Evolutionary conservation across 306 rosid genomes (phyloP).

Genomic region (Quillaja saponaria): DNA sequence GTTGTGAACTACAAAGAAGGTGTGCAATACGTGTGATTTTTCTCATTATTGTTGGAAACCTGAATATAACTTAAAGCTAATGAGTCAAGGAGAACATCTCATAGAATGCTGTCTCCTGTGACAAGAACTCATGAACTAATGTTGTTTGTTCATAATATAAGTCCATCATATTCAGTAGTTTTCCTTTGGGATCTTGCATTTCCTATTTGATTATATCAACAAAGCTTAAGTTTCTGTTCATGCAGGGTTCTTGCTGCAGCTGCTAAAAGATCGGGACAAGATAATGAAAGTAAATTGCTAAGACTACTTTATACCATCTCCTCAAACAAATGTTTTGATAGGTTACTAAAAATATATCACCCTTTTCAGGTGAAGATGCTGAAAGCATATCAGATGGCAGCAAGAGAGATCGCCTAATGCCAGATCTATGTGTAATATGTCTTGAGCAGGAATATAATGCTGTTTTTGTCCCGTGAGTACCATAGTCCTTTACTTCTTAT

Average conservation of each 20-base stretch:
- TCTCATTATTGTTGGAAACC: conserved; percentile 32
- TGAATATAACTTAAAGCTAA: conserved; percentile 8
- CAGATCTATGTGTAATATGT: conserved; percentile 94
- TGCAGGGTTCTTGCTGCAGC: conserved; percentile 98
- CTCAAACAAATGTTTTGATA: conserved; percentile 20
- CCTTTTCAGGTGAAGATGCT: conserved; percentile 59
- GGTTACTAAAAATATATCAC: conserved; percentile 18
- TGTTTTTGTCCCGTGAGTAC: conserved; percentile 94
- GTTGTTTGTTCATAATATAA: conserved; percentile 16
- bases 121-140: conserved; percentile 11
- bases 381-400: conserved; percentile 53
- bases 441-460: conserved; percentile 92
- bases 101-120: conserved; percentile 12
- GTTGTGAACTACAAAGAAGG: conserved; percentile 73
- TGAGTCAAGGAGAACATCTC: conserved; percentile 8
- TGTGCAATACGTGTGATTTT: conserved; percentile 26
- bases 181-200: too few relatives aligned
- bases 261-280: conserved; percentile 73
- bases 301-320: conserved; percentile 4
- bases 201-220: too few relatives aligned
- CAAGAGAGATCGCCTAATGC: conserved; percentile 71
- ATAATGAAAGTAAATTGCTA: conserved; percentile 59
- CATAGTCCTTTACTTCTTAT: conserved; percentile 21
- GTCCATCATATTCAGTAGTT: conserved; percentile 16
- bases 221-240: conserved; percentile 28